Base-by-base conservation (phyloP, 768 basidiomycete genomes). In the Lepiota venenata region DNA sequence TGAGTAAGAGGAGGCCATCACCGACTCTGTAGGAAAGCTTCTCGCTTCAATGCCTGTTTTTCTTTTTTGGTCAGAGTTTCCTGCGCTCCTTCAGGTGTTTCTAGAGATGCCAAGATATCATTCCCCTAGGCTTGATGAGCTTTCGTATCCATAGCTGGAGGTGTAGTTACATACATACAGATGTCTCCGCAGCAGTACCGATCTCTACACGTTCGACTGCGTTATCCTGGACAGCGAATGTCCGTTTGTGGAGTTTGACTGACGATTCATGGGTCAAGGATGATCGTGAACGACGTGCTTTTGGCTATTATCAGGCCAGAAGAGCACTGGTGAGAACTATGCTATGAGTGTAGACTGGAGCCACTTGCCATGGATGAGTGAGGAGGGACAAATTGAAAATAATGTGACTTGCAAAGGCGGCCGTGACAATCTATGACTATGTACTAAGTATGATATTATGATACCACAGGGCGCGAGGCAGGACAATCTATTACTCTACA, bases 1-100 rank as follows among this genome's bases (percentile, higher is more conserved):
- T 16, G 35, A 46, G 32, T n/a, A n/a, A n/a, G 12, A 35, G 39
- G 10, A 27, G 29, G 7, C 21, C 22, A n/a, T 29, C 15, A 36
- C 64, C 52, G 59, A 88, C 89, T 82, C 72, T 84, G 75, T 41
- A 90, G 63, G 60, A 92, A 87, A 3, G 82, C 75, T 58, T 88
- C 82, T 47, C 82, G 83, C 65, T 84, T 91, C 51, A 81, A 59
- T 15, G 78, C 74, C 50, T 80, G 79, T 65, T 84, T 90, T 54
- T 80, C 83, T 63, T 86, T 90, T 69, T 92, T 92, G 11, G 63
- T 67, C 44, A 59, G 58, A n/a, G 61, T 56, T 12, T 46, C 38
- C 18, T 47, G 41, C 14, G 58, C 39, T 4, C 53, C 52, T 1
- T 51, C 52, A 42, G 44, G 52, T 16, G 55, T 4, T 10, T 52